Base-by-base conservation (phyloP, 768 basidiomycete species). In the Pisolithus marmoratus region DNA sequence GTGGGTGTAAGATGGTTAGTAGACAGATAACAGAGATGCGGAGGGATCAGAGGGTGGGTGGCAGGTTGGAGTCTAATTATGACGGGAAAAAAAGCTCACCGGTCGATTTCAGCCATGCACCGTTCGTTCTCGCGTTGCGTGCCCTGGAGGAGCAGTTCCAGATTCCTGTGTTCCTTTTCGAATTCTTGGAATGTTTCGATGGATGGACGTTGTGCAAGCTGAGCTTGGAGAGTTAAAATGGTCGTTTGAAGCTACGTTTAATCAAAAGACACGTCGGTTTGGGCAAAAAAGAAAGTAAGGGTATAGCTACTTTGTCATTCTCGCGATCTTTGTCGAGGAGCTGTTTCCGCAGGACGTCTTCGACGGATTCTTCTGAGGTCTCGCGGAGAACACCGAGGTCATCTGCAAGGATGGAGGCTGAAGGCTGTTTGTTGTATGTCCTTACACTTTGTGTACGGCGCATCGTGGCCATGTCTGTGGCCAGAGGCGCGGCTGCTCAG, bases 81-180 rank as follows among this genome's bases (percentile, higher is more conserved):
- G 34, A 34, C 15, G 12, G 12, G 34, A 2, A 12, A 11, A 34
- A 3, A 29, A 19, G 69, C 73, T 46, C 51, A 84, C 86, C 84
- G 75, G 51, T 91, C 89, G 3, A 90, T 72, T 53, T 90, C 87
- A 0, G 80, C 74, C 90, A 92, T 91, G 55, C 84, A 86, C 46
- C 85, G 75, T 58, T 91, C 89, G 60, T 93, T 93, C 71, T 93
- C 90, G 46, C 88, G 72, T 56, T 90, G 88, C 0, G 90, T 91
- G 0, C 89, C 90, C 53, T 87, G 80, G 0, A 90, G 68, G 3
- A 92, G 72, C 17, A 92, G 72, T 37, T 90, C 90, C 1, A 90
- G 71, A 52, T 87, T 85, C 58, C 81, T 81, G 59, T 83, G 82
- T 57, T 91, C 90, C 60, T 81, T 83, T 65, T 85, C 75, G 29